phyloP scores from a whole-genome alignment of 75 land plant species.

The Pinus tabuliformis region DNA sequence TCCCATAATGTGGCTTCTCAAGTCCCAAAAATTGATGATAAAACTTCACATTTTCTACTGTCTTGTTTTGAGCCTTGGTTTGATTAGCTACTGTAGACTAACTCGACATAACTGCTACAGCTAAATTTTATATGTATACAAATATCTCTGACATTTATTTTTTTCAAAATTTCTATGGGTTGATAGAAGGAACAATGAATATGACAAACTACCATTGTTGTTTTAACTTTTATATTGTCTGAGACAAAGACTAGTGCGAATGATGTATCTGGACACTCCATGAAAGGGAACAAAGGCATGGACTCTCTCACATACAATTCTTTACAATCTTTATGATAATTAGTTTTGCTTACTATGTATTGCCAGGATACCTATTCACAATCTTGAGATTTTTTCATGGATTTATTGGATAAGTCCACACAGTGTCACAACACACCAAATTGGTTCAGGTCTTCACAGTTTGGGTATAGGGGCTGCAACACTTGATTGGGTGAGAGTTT shows the following conservation, averaged over 20 bases:
- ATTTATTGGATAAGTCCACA: slow-evolving; percentile 30
- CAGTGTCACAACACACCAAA: slow-evolving; percentile 23
- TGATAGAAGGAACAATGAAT: not conserved
- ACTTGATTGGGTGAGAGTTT: slow-evolving; percentile 26
- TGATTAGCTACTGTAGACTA: too few relatives aligned
- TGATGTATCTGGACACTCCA: slow-evolving; percentile 23
- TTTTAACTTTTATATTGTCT: not conserved
- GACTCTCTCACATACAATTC: slow-evolving; percentile 23
- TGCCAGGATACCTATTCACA: slow-evolving; percentile 31
- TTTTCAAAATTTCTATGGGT: not conserved
- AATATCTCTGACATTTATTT: slow-evolving; percentile 7
- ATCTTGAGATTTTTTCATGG: slow-evolving; percentile 33
- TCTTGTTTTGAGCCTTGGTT: too few relatives aligned
- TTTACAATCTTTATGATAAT: slow-evolving; percentile 16
- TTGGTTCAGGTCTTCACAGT: slow-evolving; percentile 35
- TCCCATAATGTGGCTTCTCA: too few relatives aligned
- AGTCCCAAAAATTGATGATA: too few relatives aligned
- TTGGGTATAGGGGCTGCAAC: slow-evolving; percentile 31
- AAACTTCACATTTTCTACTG: too few relatives aligned
- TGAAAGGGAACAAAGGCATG: slow-evolving; percentile 21
- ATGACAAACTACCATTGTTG: not conserved
- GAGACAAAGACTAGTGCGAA: too few relatives aligned
- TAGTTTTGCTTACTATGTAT: slow-evolving; percentile 31
- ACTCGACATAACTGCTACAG: not conserved
- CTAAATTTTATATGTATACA: not conserved